Base-by-base conservation (phyloP, 2,329 filamentous ascomycete species). In the Aspergillus intermedius region DNA sequence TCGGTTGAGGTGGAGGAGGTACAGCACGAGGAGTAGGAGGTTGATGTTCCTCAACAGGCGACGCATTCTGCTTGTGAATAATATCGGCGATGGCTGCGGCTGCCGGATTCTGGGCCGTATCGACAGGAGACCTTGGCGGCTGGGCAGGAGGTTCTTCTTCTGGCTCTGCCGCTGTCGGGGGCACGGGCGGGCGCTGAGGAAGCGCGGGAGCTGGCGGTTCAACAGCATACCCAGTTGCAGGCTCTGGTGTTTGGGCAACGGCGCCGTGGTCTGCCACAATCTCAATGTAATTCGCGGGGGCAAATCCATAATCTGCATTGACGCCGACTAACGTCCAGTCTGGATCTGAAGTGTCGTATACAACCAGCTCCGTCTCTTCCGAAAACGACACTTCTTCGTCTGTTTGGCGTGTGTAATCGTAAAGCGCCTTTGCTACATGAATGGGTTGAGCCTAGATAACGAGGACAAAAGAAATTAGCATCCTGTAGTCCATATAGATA, bases 381-480 rank as follows among this genome's bases (percentile, higher is more conserved):
- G 88, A 81, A 66, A 98, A 97, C 21, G 91, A 97, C 8, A 98
- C 77, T 71, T 98, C 93, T 71, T 98, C 93, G 64, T 98, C 93
- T 21, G 93, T 98, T 73, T 98, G 93, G 60, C 91, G 83, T 45
- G 88, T 88, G 69, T 98, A 98, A 69, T 98, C 93, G 75, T 91
- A 98, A n/a, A 97, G 80, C n/a, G 93, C 88, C 68, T 86, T 90
- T 44, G 91, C 93, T 57, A 84, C 78, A 53, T 81, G 75, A 53
- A 81, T 70, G 21, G 87, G 80, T 60, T 78, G 74, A 50, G 84
- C 84, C 83, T 88, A 55, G 5, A 19, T 30, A 30, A 8, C 2
- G 15, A 9, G 2, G 10, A 10, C 17, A 19, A 17, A 37, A n/a
- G n/a, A 15, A n/a, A 37, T 37, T 37, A 37, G 34, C 34, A 19